phyloP scores from a whole-genome alignment of 495 filamentous ascomycete genomes.

The Sordaria brevicollis region DNA sequence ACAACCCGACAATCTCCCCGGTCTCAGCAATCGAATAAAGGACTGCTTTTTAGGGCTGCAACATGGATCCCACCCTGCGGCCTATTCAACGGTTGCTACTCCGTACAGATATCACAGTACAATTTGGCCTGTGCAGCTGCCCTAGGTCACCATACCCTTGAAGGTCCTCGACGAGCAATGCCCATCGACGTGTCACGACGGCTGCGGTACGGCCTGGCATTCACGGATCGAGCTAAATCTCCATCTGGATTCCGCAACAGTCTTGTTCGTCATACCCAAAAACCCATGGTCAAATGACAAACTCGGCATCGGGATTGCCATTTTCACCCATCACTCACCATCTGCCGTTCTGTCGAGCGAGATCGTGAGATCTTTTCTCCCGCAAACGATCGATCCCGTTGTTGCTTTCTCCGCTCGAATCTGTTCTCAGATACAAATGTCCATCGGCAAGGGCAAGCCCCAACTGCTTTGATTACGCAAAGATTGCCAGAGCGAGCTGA shows the following conservation, averaged over 20 bases:
- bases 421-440: neutral
- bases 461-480: neutral
- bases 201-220: neutral
- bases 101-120: neutral
- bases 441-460: neutral
- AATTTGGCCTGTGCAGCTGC: neutral
- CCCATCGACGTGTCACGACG: neutral
- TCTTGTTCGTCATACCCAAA: neutral
- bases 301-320: neutral
- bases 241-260: neutral
- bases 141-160: neutral
- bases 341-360: neutral
- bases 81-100: neutral
- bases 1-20: neutral
- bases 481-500: neutral
- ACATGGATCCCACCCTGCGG: neutral
- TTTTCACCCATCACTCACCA: neutral
- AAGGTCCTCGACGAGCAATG: neutral
- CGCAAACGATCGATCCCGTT: neutral
- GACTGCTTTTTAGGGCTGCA: neutral
- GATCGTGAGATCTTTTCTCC: neutral
- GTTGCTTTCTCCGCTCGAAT: neutral
- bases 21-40: neutral
- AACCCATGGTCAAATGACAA: neutral
- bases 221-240: neutral